Percentiles rank a stretch among this genome's conserved stretches.
Conservation (phyloP, 805 yeast species). For the Lachancea dasiensis region DNA sequence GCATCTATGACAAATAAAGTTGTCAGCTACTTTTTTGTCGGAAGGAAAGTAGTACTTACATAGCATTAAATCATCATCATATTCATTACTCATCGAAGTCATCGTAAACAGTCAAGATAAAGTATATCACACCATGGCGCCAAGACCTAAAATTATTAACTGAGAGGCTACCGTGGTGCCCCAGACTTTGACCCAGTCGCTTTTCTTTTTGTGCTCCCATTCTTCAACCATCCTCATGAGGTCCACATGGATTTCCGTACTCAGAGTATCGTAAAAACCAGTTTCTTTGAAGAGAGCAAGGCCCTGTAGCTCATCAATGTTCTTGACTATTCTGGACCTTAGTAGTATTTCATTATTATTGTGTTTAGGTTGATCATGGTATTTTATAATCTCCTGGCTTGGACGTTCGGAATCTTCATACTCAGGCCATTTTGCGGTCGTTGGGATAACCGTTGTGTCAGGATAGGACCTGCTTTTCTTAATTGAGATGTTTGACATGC, state of each 20-base stretch:
- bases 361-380: conserved; percentile 28
- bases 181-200: conserved; percentile 47
- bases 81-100: background rate
- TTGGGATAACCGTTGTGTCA: conserved; percentile 22
- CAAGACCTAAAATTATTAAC: conserved; percentile 50
- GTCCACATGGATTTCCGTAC: conserved; percentile 54
- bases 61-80: background rate
- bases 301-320: conserved; percentile 38
- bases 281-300: conserved; percentile 35
- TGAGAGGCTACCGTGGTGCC: conserved; percentile 57
- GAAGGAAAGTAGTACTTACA: too few relatives aligned
- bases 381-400: conserved; percentile 29
- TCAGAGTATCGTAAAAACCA: conserved; percentile 44
- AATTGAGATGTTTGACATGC: conserved; percentile 26
- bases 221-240: conserved; percentile 47
- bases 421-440: conserved; percentile 18
- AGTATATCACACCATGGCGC: conserved; percentile 48
- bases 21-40: too few relatives aligned
- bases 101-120: too few relatives aligned
- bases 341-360: conserved; percentile 27
- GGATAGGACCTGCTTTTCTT: conserved; percentile 26
- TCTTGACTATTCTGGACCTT: conserved; percentile 42
- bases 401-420: conserved; percentile 16
- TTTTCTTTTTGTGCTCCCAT: conserved; percentile 42
- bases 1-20: background rate